Conservation (phyloP, 306 rosid species). For the Sicyos baderoa region DNA sequence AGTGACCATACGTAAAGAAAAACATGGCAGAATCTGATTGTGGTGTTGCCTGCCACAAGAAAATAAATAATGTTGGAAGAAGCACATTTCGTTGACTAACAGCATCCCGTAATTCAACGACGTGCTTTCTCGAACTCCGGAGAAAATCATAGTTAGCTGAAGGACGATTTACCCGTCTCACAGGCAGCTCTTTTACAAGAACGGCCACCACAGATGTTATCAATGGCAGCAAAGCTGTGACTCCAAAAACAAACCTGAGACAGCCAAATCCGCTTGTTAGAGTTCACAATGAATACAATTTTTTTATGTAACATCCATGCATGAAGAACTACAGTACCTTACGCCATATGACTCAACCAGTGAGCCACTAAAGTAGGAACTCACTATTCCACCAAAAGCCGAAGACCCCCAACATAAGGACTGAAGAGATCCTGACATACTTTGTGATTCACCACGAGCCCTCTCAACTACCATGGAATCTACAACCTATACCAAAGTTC, state of each 20-base stretch:
- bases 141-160: slow-evolving; percentile 36
- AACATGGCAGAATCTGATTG: slow-evolving; percentile 98
- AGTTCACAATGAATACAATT: slow-evolving; percentile 7
- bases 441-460: slow-evolving; percentile 99
- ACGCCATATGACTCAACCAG: slow-evolving; percentile 83
- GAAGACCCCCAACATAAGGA: slow-evolving; percentile 99
- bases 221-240: slow-evolving; percentile 86
- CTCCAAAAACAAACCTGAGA: slow-evolving; percentile 92
- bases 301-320: slow-evolving; percentile 9
- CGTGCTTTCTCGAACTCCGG: slow-evolving; percentile 59
- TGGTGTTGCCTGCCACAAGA: slow-evolving; percentile 99
- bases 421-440: slow-evolving; percentile 93
- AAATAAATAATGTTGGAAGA: slow-evolving; percentile 84
- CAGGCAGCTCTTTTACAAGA: slow-evolving; percentile 79
- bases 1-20: slow-evolving; percentile 70
- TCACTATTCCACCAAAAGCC: slow-evolving; percentile 95
- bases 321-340: slow-evolving; percentile 41
- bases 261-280: slow-evolving; percentile 14
- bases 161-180: slow-evolving; percentile 39
- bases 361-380: slow-evolving; percentile 95
- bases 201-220: slow-evolving; percentile 87
- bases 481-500: slow-evolving; percentile 67
- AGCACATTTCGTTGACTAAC: slow-evolving; percentile 66
- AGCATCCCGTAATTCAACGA: slow-evolving; percentile 70
- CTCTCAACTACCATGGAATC: slow-evolving; percentile 99